phyloP scores from a whole-genome alignment of 306 rosid species.

The Neltuma alba region DNA sequence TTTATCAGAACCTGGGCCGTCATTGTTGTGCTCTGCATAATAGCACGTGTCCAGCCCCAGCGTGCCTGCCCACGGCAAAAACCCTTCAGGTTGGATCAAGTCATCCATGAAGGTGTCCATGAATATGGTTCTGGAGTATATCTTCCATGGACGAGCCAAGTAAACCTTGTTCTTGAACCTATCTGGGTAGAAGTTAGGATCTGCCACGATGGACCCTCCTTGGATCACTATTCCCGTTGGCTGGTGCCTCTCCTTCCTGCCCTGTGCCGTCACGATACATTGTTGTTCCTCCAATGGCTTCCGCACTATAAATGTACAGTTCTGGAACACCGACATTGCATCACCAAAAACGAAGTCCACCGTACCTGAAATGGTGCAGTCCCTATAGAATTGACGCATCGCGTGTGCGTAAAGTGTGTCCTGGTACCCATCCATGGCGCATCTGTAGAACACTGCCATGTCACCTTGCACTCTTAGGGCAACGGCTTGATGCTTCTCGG shows the following conservation, averaged over 20 bases:
- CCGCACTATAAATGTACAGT: conserved; percentile 64
- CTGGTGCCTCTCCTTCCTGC: conserved; percentile 56
- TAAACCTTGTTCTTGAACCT: conserved; percentile 36
- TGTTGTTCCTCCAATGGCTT: conserved; percentile 59
- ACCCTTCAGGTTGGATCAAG: conserved; percentile 63
- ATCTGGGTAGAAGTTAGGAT: conserved; percentile 1
- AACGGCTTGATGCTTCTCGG: conserved; percentile 70
- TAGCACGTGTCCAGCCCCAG: conserved; percentile 47
- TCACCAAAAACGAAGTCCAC: conserved; percentile 78
- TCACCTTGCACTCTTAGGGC: conserved; percentile 78
- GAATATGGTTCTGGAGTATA: conserved; percentile 64
- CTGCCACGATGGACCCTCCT: conserved; percentile 37
- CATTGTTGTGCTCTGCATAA: conserved; percentile 55
- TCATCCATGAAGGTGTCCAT: conserved; percentile 57
- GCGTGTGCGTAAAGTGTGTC: conserved; percentile 70
- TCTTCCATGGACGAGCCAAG: conserved; percentile 79
- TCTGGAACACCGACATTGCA: conserved; percentile 60
- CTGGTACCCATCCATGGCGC: conserved; percentile 70
- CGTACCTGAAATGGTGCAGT: conserved; percentile 75
- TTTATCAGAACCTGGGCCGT: conserved; percentile 63
- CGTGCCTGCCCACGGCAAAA: conserved; percentile 58
- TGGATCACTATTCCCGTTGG: conserved; percentile 64
- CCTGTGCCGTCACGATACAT: conserved; percentile 78
- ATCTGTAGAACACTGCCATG: conserved; percentile 54
- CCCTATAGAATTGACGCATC: conserved; percentile 74